Evolutionary conservation across 352 stramenopile species (phyloP).

Genomic region (Globisporangium sylvaticum): DNA sequence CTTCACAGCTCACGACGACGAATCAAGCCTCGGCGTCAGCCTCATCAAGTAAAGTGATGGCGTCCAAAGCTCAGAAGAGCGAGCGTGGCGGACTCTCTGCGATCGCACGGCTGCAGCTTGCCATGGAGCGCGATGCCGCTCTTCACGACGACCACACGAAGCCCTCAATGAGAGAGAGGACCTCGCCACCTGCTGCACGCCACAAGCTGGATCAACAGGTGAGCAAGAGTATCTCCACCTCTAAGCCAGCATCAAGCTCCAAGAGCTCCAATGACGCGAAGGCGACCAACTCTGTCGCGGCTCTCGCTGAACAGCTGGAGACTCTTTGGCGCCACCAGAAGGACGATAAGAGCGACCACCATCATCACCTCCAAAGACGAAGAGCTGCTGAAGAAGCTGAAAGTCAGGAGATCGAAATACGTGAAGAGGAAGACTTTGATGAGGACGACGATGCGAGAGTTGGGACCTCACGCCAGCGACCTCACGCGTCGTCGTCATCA

Average conservation of each 20-base stretch:
- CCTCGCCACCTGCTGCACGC: not conserved
- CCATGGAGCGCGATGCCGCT: slow-evolving; percentile 9
- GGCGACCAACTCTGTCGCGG: slow-evolving; percentile 15
- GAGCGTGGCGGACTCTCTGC: slow-evolving; percentile 12
- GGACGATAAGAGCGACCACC: not conserved
- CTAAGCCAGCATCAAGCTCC: not conserved
- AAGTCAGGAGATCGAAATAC: not conserved
- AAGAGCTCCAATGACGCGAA: not conserved
- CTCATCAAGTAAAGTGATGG: not conserved
- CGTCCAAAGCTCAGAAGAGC: not conserved
- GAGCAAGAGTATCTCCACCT: not conserved
- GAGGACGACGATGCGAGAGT: not conserved
- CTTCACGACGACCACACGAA: not conserved
- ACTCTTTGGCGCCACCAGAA: slow-evolving; percentile 20
- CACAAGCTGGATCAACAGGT: not conserved
- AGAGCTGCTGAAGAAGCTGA: not conserved
- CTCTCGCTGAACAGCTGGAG: slow-evolving; percentile 27
- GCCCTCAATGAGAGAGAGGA: not conserved
- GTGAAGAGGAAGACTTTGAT: not conserved
- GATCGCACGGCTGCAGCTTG: slow-evolving; percentile 25
- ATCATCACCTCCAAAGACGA: not conserved
- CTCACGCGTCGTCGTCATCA: not conserved
- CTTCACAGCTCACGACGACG: too few relatives aligned
- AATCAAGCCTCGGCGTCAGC: too few relatives aligned
- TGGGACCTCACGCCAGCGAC: not conserved